Evolutionary conservation across 2,329 filamentous ascomycete species (phyloP).

Genomic region (Ambrosiella beaveri): DNA sequence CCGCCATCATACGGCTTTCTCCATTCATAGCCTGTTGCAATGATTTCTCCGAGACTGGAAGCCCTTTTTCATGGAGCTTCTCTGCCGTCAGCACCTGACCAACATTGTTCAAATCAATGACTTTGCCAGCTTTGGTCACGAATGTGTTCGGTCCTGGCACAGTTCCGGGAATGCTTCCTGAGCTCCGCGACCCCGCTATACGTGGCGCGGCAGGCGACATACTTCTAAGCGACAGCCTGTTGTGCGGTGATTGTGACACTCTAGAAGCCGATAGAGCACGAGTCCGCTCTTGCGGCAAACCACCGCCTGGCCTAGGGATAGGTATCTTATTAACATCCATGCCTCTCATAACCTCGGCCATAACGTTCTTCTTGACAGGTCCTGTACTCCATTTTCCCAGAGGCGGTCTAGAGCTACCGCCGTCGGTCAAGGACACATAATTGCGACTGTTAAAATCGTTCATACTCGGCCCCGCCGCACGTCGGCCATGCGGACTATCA

Average conservation of each 20-base stretch:
- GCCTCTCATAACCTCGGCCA: constrained; percentile 37
- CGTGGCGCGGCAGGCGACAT: constrained; percentile 27
- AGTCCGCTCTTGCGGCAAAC: constrained; percentile 14
- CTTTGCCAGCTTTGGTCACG: background rate
- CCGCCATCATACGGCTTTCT: background rate
- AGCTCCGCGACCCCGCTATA: constrained; percentile 16
- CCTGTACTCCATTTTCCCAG: constrained; percentile 34
- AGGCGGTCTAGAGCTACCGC: constrained; percentile 27
- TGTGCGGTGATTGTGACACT: constrained; percentile 34
- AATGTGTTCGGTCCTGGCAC: background rate
- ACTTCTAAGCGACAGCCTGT: constrained; percentile 24
- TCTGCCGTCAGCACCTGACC: constrained; percentile 58
- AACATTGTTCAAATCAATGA: constrained; percentile 49
- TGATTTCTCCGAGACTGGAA: constrained; percentile 26
- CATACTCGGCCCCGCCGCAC: constrained; percentile 18
- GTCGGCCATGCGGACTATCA: constrained; percentile 17
- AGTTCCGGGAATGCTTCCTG: constrained; percentile 17
- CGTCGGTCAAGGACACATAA: constrained; percentile 45
- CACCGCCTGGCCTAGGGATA: constrained; percentile 25
- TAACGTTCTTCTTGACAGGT: constrained; percentile 23
- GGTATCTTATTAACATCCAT: constrained; percentile 32
- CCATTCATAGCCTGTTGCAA: background rate
- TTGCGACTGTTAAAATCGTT: constrained; percentile 27
- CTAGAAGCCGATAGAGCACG: constrained; percentile 18
- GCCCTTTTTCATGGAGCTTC: constrained; percentile 42